These are phyloP conservation scores for Stramenopiles sp. DNA, from an alignment of 352 stramenopile species.

Conservation along the genomic window DNA sequence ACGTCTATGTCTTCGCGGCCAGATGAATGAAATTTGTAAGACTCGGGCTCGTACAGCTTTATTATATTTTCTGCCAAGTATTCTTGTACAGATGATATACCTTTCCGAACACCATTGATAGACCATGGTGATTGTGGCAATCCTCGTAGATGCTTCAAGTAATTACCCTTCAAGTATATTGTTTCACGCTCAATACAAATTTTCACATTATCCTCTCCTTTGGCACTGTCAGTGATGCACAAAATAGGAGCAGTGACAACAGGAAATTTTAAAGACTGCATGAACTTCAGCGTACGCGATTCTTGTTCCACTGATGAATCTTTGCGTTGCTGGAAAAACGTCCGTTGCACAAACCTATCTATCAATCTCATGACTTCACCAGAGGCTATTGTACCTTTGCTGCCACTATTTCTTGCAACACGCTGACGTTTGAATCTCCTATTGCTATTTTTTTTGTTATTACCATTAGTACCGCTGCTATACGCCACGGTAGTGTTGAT, in stretches of 20 bases:
- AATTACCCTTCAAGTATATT: constrained; percentile 60
- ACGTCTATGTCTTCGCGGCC: constrained; percentile 92
- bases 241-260: neutral
- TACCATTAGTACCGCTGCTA: neutral
- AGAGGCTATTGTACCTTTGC: neutral
- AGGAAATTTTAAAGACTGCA: neutral
- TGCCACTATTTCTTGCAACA: neutral
- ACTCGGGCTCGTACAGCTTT: constrained; percentile 37
- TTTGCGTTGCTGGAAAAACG: neutral
- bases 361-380: neutral
- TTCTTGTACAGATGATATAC: constrained; percentile 64
- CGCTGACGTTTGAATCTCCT: neutral
- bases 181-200: constrained; percentile 32
- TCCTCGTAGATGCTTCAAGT: constrained; percentile 64
- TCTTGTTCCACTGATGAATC: neutral
- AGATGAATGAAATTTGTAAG: constrained; percentile 84
- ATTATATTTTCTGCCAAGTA: constrained; percentile 47
- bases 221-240: too few relatives aligned
- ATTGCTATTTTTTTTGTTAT: neutral
- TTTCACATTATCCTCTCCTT: neutral
- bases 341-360: neutral
- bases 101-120: constrained; percentile 53
- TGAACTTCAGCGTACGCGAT: neutral
- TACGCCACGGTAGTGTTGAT: neutral
- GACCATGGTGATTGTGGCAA: constrained; percentile 70